A percentile compares a stretch with the other conserved stretches of the same genome.
phyloP scores from a whole-genome alignment of 1,284 basidiomycete genomes.

The Phenoliferia sp. region DNA sequence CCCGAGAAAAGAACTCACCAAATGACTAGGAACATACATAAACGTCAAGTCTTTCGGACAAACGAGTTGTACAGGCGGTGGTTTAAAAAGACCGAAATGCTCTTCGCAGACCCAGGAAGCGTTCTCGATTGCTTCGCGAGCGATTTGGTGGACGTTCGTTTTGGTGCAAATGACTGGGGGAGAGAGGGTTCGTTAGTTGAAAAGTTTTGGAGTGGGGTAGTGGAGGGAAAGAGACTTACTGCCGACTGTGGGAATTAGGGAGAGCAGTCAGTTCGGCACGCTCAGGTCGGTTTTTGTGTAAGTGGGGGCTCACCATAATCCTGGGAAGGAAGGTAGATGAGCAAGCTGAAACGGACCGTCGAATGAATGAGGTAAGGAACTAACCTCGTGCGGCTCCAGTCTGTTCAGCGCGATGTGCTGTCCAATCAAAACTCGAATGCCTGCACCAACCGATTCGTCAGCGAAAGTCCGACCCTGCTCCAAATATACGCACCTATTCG shows the following conservation, averaged over 20 bases:
- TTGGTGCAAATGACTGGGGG: constrained; percentile 77
- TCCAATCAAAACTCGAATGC: constrained; percentile 90
- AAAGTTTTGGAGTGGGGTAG: neutral
- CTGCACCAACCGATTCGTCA: constrained; percentile 1
- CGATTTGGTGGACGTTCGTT: constrained; percentile 91
- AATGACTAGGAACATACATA: constrained; percentile 92
- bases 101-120: constrained; percentile 97
- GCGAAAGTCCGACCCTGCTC: neutral
- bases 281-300: no score
- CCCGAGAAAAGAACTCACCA: constrained; percentile 34
- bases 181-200: neutral
- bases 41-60: constrained; percentile 84
- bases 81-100: constrained; percentile 92
- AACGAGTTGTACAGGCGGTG: constrained; percentile 93
- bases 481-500: constrained; percentile 59
- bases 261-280: neutral
- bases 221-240: constrained; percentile 40
- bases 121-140: constrained; percentile 98
- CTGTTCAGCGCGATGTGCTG: constrained; percentile 88
- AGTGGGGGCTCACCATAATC: no score
- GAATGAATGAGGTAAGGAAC: neutral
- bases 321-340: neutral
- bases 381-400: constrained; percentile 65
- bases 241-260: constrained; percentile 74
- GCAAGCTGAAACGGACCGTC: no score